Evolutionary conservation across 2,329 filamentous ascomycete genomes (phyloP).

Genomic region (Chaetomiaceae sp.): DNA sequence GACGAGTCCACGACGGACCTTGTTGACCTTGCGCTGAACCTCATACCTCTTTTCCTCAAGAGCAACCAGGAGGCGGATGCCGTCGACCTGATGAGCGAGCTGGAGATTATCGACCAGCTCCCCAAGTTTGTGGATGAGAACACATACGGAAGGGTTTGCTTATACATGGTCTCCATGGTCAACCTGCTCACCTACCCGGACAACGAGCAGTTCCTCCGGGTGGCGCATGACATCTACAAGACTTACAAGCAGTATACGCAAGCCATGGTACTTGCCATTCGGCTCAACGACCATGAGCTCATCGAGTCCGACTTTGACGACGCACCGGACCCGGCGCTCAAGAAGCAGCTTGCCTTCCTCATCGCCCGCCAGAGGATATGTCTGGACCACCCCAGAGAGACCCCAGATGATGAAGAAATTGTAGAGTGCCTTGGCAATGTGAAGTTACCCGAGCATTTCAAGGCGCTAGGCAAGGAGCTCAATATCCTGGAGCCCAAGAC

Average conservation of each 20-base stretch:
- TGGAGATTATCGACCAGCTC: constrained; percentile 94
- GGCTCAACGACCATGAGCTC: constrained; percentile 79
- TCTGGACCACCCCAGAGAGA: constrained; percentile 60
- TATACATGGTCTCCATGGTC: constrained; percentile 99
- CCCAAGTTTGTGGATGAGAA: constrained; percentile 87
- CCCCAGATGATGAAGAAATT: constrained; percentile 68
- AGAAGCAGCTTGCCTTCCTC: constrained; percentile 92
- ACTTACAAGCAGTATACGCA: constrained; percentile 89
- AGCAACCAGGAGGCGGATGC: constrained; percentile 98
- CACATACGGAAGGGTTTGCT: constrained; percentile 85
- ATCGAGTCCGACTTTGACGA: constrained; percentile 79
- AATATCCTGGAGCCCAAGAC: constrained; percentile 96
- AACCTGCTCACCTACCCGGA: constrained; percentile 96
- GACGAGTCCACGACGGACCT: constrained; percentile 83
- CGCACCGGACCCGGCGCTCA: constrained; percentile 73
- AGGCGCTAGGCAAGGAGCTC: constrained; percentile 86
- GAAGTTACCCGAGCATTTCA: constrained; percentile 87
- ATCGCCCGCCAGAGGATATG: constrained; percentile 88
- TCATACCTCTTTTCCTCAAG: constrained; percentile 92
- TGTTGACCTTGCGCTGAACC: constrained; percentile 72
- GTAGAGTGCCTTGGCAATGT: constrained; percentile 83
- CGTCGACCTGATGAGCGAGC: constrained; percentile 91
- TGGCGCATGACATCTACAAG: constrained; percentile 90
- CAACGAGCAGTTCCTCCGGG: constrained; percentile 90
- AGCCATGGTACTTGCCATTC: constrained; percentile 89